These are phyloP conservation scores for Yamadazyma spencermartinsiae DNA, from an alignment of 1,139 yeast genomes.

Conservation along the genomic window DNA sequence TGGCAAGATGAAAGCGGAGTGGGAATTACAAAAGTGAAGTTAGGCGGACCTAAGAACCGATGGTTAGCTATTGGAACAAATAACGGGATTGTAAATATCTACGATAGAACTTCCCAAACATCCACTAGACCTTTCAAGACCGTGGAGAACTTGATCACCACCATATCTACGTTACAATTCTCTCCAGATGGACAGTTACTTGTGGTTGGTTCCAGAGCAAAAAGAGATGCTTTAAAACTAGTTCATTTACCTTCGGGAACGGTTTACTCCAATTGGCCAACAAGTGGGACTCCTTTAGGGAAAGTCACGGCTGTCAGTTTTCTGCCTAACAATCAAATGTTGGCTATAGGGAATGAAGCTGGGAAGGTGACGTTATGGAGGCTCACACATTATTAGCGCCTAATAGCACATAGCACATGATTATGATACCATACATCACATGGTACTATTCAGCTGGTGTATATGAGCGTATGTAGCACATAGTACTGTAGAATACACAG, in stretches of 20 bases:
- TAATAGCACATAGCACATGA: not conserved
- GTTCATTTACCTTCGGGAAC: slow-evolving; percentile 88
- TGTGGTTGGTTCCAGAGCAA: slow-evolving; percentile 81
- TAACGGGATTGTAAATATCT: slow-evolving; percentile 87
- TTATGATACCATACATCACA: no score
- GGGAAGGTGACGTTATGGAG: slow-evolving; percentile 92
- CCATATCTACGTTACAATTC: slow-evolving; percentile 73
- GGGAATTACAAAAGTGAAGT: slow-evolving; percentile 73
- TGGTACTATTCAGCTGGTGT: no score
- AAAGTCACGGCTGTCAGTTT: slow-evolving; percentile 82
- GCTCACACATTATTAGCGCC: slow-evolving; percentile 66
- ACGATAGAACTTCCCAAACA: slow-evolving; percentile 53
- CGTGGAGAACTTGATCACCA: slow-evolving; percentile 78
- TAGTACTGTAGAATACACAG: no score
- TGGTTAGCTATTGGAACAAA: slow-evolving; percentile 90
- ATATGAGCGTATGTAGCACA: no score
- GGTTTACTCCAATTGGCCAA: slow-evolving; percentile 95
- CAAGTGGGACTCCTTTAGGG: slow-evolving; percentile 94
- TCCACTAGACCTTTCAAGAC: slow-evolving; percentile 52
- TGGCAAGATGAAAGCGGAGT: slow-evolving; percentile 92
- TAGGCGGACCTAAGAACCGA: slow-evolving; percentile 77
- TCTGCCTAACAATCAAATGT: slow-evolving; percentile 79
- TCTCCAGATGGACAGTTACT: slow-evolving; percentile 88
- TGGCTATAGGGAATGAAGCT: slow-evolving; percentile 86
- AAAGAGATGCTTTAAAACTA: slow-evolving; percentile 81